phyloP scores from a whole-genome alignment of 805 yeast genomes.

The Ogataea trehalophila region DNA sequence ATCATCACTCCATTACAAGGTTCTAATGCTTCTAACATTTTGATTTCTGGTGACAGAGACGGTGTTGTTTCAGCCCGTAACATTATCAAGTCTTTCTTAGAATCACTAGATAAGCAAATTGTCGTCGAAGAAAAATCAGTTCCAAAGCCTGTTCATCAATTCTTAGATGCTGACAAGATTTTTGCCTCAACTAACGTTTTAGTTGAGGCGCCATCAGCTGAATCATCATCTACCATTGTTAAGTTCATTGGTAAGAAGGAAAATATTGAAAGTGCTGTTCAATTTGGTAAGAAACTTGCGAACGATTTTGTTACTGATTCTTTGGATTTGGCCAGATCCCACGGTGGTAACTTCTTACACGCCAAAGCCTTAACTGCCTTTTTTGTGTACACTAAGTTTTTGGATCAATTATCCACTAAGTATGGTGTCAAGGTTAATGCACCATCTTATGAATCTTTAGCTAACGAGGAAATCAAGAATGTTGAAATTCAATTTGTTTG shows the following conservation, averaged over 20 bases:
- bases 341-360: conserved; percentile 71
- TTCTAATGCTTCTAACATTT: conserved; percentile 40
- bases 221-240: conserved; percentile 41
- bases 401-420: conserved; percentile 39
- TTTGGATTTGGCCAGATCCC: conserved; percentile 85
- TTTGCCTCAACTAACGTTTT: conserved; percentile 51
- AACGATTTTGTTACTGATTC: conserved; percentile 56
- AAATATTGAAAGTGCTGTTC: conserved; percentile 57
- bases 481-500: conserved; percentile 65
- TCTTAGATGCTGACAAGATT: conserved; percentile 53
- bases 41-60: conserved; percentile 69
- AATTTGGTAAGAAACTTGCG: conserved; percentile 55
- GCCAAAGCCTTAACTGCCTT: conserved; percentile 71
- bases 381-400: conserved; percentile 48
- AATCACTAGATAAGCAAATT: conserved; percentile 40
- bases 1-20: conserved; percentile 23
- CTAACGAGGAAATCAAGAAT: conserved; percentile 33
- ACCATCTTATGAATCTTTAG: conserved; percentile 43
- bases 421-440: conserved; percentile 40
- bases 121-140: conserved; percentile 53
- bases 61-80: conserved; percentile 52
- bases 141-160: conserved; percentile 65
- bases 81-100: conserved; percentile 42
- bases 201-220: conserved; percentile 48
- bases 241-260: conserved; percentile 57